Evolutionary conservation across 257 asterid genomes (phyloP).

Genomic region (Perilla frutescens): DNA sequence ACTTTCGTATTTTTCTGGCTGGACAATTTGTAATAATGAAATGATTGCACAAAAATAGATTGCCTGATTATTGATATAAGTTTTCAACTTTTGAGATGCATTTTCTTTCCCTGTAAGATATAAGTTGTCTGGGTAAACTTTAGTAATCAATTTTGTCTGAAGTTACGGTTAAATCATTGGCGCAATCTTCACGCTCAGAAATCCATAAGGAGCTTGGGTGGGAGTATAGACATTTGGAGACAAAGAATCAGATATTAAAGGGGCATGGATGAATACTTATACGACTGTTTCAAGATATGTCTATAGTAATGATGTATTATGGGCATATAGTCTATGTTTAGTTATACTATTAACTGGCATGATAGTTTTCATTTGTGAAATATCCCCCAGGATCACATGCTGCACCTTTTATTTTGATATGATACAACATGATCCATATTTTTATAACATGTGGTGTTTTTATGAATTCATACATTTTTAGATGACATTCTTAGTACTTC

Average conservation of each 20-base stretch:
- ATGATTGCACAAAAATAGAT: conserved; percentile 2
- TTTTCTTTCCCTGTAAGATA: neutral
- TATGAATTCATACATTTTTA: neutral
- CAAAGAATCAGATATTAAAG: too few relatives aligned
- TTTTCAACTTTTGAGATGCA: neutral
- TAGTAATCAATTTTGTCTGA: neutral
- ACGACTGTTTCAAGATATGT: neutral
- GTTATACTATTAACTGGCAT: conserved; percentile 16
- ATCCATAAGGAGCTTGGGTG: conserved; percentile 10
- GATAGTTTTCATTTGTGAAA: conserved; percentile 1
- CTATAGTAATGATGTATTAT: neutral
- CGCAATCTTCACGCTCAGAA: neutral
- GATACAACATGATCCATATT: neutral
- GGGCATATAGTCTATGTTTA: neutral
- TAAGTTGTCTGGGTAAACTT: neutral
- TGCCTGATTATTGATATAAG: neutral
- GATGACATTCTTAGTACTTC: neutral
- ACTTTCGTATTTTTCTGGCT: conserved; percentile 8
- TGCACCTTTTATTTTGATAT: conserved; percentile 18
- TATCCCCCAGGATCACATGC: conserved; percentile 8
- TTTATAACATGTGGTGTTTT: neutral
- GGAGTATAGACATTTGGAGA: conserved; percentile 3
- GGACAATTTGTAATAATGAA: conserved; percentile 5
- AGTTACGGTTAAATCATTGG: conserved; percentile 5
- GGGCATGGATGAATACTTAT: neutral